Evolutionary conservation across 2,329 filamentous ascomycete species (phyloP), one percentile per base, ranked within the genome.

Genomic region (Colletotrichum plurivorum): DNA sequence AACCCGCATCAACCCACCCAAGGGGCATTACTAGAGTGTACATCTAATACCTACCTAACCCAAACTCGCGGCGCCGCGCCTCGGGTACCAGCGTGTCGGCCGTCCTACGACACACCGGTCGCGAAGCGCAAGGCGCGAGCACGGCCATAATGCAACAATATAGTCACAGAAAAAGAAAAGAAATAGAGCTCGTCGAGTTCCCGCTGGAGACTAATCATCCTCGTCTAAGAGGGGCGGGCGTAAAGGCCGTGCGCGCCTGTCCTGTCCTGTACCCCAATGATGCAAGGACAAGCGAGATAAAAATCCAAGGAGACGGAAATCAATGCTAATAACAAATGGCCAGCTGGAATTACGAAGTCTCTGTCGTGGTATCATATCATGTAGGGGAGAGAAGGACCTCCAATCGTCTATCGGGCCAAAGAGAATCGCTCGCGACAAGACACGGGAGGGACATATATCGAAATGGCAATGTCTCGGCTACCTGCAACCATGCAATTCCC

Each of bases 391-490:
- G 18, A 43, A 43, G 31, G 8, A 36, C 31, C 31, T 10, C 31
- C 7, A 36, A 36, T 36, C 31, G 31, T 36, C 31, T n/a, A 43
- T 15, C 13, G 41, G 16, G 41, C 13, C 13, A 43, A n/a, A 43
- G 15, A 43, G 41, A 43, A 43, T 43, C 13, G 41, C 41, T 43
- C 41, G n/a, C 41, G 41, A 43, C 20, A 20, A 49, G n/a, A 8
- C 46, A 56, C 46, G 25, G 15, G 61, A 52, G 12, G 36, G 18
- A 18, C 5, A 56, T 31, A 56, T 31, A 48, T 31, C 51, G 54
- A 56, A 53, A 55, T 67, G 52, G 56, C 43, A 31, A 46, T 69
- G 62, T 69, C 67, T 67, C 67, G 63, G 67, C 67, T 69, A 69
- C 67, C 56, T 55, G 62, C 67, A 69, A 51, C 49, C 45, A 66